A percentile compares a stretch with the other conserved stretches of the same genome.
Conservation (phyloP, 495 filamentous ascomycete species). For the Daldinia concentrica region DNA sequence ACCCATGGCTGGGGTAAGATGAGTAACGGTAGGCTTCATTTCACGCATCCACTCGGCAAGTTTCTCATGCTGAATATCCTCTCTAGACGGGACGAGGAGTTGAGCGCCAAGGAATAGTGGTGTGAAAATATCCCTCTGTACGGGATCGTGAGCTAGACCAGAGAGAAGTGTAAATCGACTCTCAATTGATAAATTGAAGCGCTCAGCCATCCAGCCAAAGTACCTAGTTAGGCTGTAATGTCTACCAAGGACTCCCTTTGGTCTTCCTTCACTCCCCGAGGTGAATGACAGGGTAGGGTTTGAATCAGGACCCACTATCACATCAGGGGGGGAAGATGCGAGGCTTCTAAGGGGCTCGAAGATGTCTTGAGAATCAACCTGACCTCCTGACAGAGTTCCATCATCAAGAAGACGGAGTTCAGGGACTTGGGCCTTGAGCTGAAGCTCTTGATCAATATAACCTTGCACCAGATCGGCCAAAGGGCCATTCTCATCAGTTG, state of each 20-base stretch:
- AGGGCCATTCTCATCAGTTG: conserved; percentile 76
- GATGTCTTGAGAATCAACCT: conserved; percentile 70
- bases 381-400: conserved; percentile 77
- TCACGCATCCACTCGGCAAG: conserved; percentile 92
- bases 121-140: conserved; percentile 81
- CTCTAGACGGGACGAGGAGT: conserved; percentile 80
- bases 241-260: conserved; percentile 87
- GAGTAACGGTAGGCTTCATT: conserved; percentile 81
- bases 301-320: conserved; percentile 90
- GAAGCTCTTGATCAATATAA: conserved; percentile 78
- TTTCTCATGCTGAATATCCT: conserved; percentile 88
- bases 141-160: conserved; percentile 81
- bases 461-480: conserved; percentile 73
- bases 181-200: conserved; percentile 75
- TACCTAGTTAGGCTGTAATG: conserved; percentile 91
- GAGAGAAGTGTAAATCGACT: conserved; percentile 86
- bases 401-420: conserved; percentile 76
- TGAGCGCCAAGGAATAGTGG: conserved; percentile 88
- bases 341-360: conserved; percentile 62
- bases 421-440: conserved; percentile 80
- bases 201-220: conserved; percentile 90
- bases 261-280: conserved; percentile 85
- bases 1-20: conserved; percentile 95
- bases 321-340: conserved; percentile 69
- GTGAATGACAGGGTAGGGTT: conserved; percentile 87